These are phyloP conservation scores for Cyberlindnera misumaiensis DNA, from an alignment of 805 yeast species.

Conservation along the genomic window DNA sequence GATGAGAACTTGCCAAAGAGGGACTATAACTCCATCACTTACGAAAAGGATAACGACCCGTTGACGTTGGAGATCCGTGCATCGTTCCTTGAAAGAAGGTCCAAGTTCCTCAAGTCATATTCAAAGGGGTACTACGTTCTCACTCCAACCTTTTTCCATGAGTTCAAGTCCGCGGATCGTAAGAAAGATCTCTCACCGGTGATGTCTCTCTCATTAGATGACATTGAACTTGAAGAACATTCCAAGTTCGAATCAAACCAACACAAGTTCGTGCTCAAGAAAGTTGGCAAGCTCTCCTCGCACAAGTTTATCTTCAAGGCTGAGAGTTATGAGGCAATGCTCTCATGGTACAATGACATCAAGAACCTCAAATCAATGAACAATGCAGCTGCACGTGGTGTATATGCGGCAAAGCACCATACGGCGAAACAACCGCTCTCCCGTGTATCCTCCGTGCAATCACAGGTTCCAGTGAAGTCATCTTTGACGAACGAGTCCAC, in stretches of 20 bases:
- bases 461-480: constrained; percentile 13
- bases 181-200: constrained; percentile 76
- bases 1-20: constrained; percentile 58
- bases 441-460: constrained; percentile 24
- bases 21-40: constrained; percentile 51
- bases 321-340: constrained; percentile 74
- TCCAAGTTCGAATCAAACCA: constrained; percentile 59
- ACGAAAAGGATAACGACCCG: constrained; percentile 64
- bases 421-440: constrained; percentile 14
- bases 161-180: constrained; percentile 78
- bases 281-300: constrained; percentile 67
- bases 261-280: constrained; percentile 76
- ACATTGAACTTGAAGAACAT: constrained; percentile 79
- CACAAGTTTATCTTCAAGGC: constrained; percentile 95
- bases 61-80: constrained; percentile 62
- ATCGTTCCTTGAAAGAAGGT: constrained; percentile 81
- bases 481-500: constrained; percentile 12
- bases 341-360: constrained; percentile 78
- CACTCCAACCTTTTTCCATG: constrained; percentile 85
- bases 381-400: constrained; percentile 26
- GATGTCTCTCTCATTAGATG: constrained; percentile 73
- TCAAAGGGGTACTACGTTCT: constrained; percentile 86
- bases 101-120: constrained; percentile 88
- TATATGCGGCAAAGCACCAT: constrained; percentile 20
- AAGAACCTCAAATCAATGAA: constrained; percentile 57